Conservation (phyloP, 164 flowering plant species). For the Chimonanthus salicifolius region DNA sequence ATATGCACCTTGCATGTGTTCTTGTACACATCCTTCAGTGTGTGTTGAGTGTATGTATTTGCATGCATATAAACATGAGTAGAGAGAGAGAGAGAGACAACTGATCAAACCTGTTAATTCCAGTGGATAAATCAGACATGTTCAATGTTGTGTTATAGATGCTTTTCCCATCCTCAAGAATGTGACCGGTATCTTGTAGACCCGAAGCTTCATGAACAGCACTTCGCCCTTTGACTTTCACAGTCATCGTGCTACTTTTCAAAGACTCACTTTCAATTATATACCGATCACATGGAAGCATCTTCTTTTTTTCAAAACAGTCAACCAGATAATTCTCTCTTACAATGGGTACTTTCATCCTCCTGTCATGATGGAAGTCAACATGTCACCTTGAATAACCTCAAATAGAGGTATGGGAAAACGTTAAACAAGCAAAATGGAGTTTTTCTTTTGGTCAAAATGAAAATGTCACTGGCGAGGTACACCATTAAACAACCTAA, state of each 20-base stretch:
- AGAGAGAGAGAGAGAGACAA: not conserved
- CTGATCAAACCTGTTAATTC: constrained; percentile 71
- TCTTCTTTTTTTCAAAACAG: constrained; percentile 62
- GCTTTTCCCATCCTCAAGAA: constrained; percentile 81
- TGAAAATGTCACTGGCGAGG: too few species aligned
- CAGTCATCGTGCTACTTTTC: constrained; percentile 44
- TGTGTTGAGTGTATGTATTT: too few species aligned
- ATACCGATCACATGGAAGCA: constrained; percentile 70
- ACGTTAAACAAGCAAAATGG: too few species aligned
- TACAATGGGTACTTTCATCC: constrained; percentile 80
- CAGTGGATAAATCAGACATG: constrained; percentile 90
- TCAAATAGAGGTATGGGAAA: not conserved
- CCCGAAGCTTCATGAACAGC: constrained; percentile 96
- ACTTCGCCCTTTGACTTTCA: constrained; percentile 89
- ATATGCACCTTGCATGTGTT: too few species aligned
- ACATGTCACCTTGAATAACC: not conserved
- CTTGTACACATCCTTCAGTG: too few species aligned
- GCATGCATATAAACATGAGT: not conserved
- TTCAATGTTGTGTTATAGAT: constrained; percentile 87
- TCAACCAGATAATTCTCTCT: constrained; percentile 83
- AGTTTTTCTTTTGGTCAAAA: too few species aligned
- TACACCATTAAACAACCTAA: too few species aligned
- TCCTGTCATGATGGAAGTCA: constrained; percentile 39
- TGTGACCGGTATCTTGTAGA: constrained; percentile 86
- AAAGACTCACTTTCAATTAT: constrained; percentile 59